phyloP scores from a whole-genome alignment of 1,284 basidiomycete genomes.

The Kalmanozyma brasiliensis region DNA sequence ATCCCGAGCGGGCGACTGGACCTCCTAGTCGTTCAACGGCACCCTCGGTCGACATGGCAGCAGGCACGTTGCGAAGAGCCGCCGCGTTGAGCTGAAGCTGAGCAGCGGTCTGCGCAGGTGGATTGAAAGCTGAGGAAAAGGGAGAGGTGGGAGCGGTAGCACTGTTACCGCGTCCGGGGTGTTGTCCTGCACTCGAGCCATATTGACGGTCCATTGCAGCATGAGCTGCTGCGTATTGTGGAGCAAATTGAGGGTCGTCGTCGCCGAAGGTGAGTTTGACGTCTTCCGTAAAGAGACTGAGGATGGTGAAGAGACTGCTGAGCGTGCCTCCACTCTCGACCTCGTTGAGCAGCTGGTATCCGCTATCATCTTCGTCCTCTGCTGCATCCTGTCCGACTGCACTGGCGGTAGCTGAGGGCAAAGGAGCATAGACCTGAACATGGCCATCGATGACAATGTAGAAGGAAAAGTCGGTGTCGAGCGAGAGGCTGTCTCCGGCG shows the following conservation, averaged over 20 bases:
- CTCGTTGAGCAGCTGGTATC: constrained; percentile 66
- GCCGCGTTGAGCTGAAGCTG: constrained; percentile 59
- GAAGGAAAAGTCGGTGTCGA: constrained; percentile 64
- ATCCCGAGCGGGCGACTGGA: constrained; percentile 1
- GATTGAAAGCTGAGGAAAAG: constrained; percentile 42
- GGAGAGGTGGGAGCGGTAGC: constrained; percentile 36
- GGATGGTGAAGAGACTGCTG: constrained; percentile 94
- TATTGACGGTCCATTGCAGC: constrained; percentile 22
- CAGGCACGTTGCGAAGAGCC: constrained; percentile 52
- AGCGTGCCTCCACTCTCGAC: constrained; percentile 75
- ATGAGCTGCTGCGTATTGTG: constrained; percentile 9
- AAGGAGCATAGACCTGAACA: constrained; percentile 66
- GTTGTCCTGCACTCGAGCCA: constrained; percentile 4
- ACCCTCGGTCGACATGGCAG: constrained; percentile 44
- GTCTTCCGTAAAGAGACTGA: constrained; percentile 94
- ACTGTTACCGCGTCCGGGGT: constrained; percentile 3
- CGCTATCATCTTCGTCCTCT: constrained; percentile 58
- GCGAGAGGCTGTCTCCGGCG: constrained; percentile 63
- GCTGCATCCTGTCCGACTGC: constrained; percentile 16
- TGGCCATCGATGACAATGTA: constrained; percentile 67
- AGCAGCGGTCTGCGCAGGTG: constrained; percentile 34
- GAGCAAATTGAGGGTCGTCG: constrained; percentile 23
- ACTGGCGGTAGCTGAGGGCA: constrained; percentile 29
- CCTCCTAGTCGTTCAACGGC: constrained; percentile 45
- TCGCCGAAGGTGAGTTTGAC: constrained; percentile 78